Base-by-base conservation (phyloP, 805 yeast genomes). In the Ogataea trehalophila region DNA sequence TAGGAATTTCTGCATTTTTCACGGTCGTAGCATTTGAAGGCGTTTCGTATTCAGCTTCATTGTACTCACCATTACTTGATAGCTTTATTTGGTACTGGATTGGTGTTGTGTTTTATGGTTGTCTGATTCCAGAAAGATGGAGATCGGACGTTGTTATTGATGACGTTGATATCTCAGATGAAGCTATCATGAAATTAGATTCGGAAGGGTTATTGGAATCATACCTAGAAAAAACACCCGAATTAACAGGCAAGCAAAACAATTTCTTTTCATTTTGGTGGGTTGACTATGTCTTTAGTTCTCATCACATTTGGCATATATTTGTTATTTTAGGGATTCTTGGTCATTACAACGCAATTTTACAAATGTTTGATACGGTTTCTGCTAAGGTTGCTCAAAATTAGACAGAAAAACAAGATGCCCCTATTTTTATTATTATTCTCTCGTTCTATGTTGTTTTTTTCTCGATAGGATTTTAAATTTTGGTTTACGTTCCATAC, bases 251-350 rank as follows among this genome's bases (percentile, higher is more conserved):
- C 11, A 46, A 60, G 23, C 56, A 63, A 37, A 55, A 65, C 2
- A 70, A 69, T 15, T 73, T 83, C 45, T 57, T 67, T 34, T 80
- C 89, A 1, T 63, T 86, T 18, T 92, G 85, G 92, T 90, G 97
- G 92, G 83, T 83, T 15, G 94, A 87, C 57, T 86, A 85, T 63
- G 64, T 77, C 26, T 72, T 83, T 45, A 76, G 81, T 38, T 87
- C 96, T 35, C 99, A 92, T 66, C 91, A 90, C 59, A 72, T 92
- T 31, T 92, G 99, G 99, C 99, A 92, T 68, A 63, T 89, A 13
- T 88, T 86, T 61, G 99, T 94, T 31, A 77, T 94, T 16, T 74
- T 86, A 23, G 99, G 99, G 2, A 81, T 89, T n/a, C 66, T 86
- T 38, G 95, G 95, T 33, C 98, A 92, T 66, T 94, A 91, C 66